Base-by-base conservation (phyloP, 148 eudicot genomes). In the Gaultheria prostrata region DNA sequence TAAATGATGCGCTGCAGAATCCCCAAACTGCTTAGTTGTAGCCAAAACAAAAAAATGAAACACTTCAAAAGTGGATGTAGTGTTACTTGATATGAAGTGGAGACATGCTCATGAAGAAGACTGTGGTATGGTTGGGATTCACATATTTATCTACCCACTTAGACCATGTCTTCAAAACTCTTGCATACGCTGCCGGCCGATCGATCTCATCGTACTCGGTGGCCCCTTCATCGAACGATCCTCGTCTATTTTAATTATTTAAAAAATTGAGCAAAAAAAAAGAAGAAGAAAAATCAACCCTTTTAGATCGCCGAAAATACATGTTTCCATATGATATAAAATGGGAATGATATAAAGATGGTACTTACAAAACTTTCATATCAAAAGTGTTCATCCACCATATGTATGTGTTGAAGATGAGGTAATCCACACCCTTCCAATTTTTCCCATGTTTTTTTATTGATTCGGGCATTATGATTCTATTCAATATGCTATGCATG, bases 371-470 rank as follows among this genome's bases (percentile, higher is more conserved):
- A 75, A 97, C 90, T 92, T 96, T 97, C 94, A 97, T 94, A 35
- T 86, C 10, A 70, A 82, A 79, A 28, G 99, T 94, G 89, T 94
- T 97, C 98, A 97, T 97, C 99, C 99, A 97, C 99, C 99, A 97
- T 82, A 97, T 94, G 86, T 97, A 97, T 1, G 98, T 94, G 88
- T 97, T 97, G 82, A 97, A 97, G 59, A 97, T 78, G 35, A 97
- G 93, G 75, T 88, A 94, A 77, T 97, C 99, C n/a, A 88, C 99
- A 83, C 85, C 51, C 82, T 87, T 93, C 99, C 99, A 97, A 48
- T 94, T 89, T 3, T 81, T 85, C 54, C 91, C 99, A 79, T 97
- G 99, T 65, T 90, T 94, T 30, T 84, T 70, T 73, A 94, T 94
- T 11, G 98, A 97, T 83, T 83, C 89, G 11, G 99, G 95, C 97